A percentile compares a stretch with the other conserved stretches of the same genome.
Evolutionary conservation across 1,139 yeast species (phyloP).

Genomic region (Yamadazyma siamensis): DNA sequence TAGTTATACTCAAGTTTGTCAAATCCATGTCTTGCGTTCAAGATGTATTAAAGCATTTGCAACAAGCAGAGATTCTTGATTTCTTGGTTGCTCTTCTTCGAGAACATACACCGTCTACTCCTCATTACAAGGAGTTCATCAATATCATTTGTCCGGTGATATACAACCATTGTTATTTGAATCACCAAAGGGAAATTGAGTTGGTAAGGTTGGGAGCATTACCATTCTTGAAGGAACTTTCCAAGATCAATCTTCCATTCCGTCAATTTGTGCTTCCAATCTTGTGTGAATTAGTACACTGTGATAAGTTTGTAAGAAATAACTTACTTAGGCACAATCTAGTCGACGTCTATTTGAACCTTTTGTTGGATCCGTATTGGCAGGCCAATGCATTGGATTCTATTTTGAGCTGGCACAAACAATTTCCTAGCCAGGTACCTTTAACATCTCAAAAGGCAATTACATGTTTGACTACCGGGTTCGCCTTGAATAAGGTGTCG

Average conservation of each 20-base stretch:
- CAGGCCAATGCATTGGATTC: conserved; percentile 68
- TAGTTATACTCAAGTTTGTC: conserved; percentile 39
- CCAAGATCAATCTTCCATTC: conserved; percentile 47
- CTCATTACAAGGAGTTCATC: conserved; percentile 38
- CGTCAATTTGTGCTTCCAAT: conserved; percentile 63
- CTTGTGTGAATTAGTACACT: conserved; percentile 58
- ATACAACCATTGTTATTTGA: conserved; percentile 59
- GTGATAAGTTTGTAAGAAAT: conserved; percentile 38
- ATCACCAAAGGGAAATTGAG: conserved; percentile 49
- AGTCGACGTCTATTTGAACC: conserved; percentile 43
- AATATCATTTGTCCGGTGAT: conserved; percentile 43
- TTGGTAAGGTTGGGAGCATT: conserved; percentile 53
- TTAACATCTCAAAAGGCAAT: conserved; percentile 24
- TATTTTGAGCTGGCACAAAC: conserved; percentile 38
- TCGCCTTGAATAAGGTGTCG: conserved; percentile 36
- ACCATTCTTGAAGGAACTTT: conserved; percentile 46
- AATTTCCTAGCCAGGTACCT: conserved; percentile 19
- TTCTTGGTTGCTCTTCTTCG: conserved; percentile 32
- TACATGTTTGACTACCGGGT: conserved; percentile 36
- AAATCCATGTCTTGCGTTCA: conserved; percentile 41
- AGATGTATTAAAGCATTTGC: conserved; percentile 31
- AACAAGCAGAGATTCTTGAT: conserved; percentile 41
- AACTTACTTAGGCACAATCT: conserved; percentile 38
- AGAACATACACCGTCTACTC: conserved; percentile 24
- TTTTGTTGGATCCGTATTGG: conserved; percentile 64